Evolutionary conservation across 2,329 filamentous ascomycete species (phyloP).

Genomic region (Botrytis pseudocinerea): DNA sequence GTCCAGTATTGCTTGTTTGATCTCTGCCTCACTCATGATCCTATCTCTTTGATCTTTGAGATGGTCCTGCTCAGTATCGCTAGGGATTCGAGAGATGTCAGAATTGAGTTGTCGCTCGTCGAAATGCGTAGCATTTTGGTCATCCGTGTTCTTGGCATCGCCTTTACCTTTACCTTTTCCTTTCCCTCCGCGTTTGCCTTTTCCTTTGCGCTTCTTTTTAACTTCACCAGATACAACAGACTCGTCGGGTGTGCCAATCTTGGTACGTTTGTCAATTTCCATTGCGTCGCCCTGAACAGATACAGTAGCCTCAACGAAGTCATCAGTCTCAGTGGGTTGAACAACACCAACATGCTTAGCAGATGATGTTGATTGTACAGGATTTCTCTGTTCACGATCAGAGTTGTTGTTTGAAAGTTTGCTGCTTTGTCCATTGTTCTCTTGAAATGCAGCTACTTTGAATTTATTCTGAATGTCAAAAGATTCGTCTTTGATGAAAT

Average conservation of each 20-base stretch:
- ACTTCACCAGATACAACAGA: not conserved
- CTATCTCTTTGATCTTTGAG: not conserved
- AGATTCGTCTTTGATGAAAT: not conserved
- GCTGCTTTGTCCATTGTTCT: not conserved
- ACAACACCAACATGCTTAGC: not conserved
- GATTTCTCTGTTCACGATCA: not conserved
- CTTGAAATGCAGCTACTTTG: not conserved
- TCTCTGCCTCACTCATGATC: not conserved
- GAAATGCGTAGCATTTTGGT: not conserved
- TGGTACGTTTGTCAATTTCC: not conserved
- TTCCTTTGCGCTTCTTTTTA: not conserved
- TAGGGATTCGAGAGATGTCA: constrained; percentile 5
- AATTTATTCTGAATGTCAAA: not conserved
- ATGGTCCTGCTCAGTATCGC: not conserved
- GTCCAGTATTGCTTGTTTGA: not conserved
- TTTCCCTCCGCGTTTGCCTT: not conserved
- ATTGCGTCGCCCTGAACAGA: not conserved
- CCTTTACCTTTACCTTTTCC: not conserved
- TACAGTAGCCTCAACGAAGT: not conserved
- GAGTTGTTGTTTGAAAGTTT: not conserved
- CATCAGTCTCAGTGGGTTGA: not conserved
- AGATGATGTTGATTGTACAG: not conserved
- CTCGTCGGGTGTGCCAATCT: not conserved
- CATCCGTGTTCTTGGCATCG: not conserved
- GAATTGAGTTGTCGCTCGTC: not conserved